These are phyloP conservation scores for Lasiodiplodia gonubiensis DNA, from an alignment of 2,329 filamentous ascomycete genomes.

Conservation along the genomic window DNA sequence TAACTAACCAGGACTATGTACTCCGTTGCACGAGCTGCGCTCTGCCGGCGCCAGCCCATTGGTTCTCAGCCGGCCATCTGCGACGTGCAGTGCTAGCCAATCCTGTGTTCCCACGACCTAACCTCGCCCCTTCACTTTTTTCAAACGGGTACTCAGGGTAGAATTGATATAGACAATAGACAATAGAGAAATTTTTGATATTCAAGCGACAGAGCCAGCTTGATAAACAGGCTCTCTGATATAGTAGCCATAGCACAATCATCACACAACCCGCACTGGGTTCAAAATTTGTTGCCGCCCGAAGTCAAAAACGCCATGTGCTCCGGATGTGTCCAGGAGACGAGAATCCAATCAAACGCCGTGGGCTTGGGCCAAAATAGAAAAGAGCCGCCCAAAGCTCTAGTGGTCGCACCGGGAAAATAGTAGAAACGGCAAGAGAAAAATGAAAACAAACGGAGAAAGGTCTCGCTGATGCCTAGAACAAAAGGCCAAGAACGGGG, in stretches of 20 bases:
- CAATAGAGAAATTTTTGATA: constrained; percentile 17
- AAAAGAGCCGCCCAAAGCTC: constrained; percentile 13
- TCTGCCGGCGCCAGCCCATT: neutral
- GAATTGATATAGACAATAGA: constrained; percentile 9
- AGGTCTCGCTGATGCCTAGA: neutral
- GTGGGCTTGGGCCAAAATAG: constrained; percentile 1
- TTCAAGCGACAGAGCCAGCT: constrained; percentile 14
- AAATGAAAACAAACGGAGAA: neutral
- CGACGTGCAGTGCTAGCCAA: constrained; percentile 1
- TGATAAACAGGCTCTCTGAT: constrained; percentile 12
- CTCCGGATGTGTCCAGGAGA: constrained; percentile 3
- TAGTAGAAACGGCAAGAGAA: neutral
- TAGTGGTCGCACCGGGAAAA: constrained; percentile 1
- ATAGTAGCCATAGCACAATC: constrained; percentile 22
- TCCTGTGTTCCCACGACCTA: neutral
- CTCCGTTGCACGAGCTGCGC: neutral
- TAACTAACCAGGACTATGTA: constrained; percentile 6
- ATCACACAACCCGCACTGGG: constrained; percentile 21
- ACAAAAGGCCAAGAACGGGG: neutral
- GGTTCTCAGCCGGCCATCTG: neutral
- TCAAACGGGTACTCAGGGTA: neutral
- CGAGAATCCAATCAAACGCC: constrained; percentile 6
- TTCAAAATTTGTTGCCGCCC: constrained; percentile 13
- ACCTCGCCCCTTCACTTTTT: neutral
- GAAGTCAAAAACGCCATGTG: neutral